Conservation (phyloP, 768 basidiomycete species). For the Suillus occidentalis region DNA sequence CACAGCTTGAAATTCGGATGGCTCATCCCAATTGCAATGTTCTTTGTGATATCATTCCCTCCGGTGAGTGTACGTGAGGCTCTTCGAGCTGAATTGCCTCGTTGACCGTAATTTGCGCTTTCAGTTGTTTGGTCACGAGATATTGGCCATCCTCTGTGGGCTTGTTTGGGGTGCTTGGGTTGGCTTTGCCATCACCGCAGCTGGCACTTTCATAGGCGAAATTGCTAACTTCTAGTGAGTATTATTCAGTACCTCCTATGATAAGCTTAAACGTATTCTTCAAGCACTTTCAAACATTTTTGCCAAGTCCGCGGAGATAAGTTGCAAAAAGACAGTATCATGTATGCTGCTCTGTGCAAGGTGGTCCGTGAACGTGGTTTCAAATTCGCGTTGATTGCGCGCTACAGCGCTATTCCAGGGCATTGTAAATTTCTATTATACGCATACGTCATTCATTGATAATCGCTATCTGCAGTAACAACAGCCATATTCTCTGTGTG, state of each 20-base stretch:
- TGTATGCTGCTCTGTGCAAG: constrained; percentile 56
- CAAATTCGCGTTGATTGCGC: constrained; percentile 66
- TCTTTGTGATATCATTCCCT: constrained; percentile 80
- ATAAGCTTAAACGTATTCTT: not conserved
- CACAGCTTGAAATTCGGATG: constrained; percentile 54
- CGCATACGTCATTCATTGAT: not conserved
- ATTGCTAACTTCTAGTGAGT: constrained; percentile 80
- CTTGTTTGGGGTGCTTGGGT: constrained; percentile 81
- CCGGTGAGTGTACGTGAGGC: constrained; percentile 45
- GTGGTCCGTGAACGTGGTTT: constrained; percentile 84
- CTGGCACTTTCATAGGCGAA: constrained; percentile 78
- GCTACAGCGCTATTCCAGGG: constrained; percentile 78
- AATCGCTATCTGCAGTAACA: constrained; percentile 49
- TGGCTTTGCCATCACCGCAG: constrained; percentile 79
- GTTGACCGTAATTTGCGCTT: constrained; percentile 1
- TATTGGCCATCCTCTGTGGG: constrained; percentile 78
- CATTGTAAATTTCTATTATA: constrained; percentile 53
- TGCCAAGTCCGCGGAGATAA: constrained; percentile 74
- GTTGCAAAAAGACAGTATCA: constrained; percentile 39
- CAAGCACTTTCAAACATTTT: constrained; percentile 76
- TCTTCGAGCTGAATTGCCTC: not conserved
- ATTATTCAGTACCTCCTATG: not conserved
- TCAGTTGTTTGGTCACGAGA: constrained; percentile 86
- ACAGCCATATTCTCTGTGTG: constrained; percentile 82
- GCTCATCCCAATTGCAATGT: constrained; percentile 68